Evolutionary conservation across 306 rosid genomes (phyloP).

Genomic region (Medicago ruthenica): DNA sequence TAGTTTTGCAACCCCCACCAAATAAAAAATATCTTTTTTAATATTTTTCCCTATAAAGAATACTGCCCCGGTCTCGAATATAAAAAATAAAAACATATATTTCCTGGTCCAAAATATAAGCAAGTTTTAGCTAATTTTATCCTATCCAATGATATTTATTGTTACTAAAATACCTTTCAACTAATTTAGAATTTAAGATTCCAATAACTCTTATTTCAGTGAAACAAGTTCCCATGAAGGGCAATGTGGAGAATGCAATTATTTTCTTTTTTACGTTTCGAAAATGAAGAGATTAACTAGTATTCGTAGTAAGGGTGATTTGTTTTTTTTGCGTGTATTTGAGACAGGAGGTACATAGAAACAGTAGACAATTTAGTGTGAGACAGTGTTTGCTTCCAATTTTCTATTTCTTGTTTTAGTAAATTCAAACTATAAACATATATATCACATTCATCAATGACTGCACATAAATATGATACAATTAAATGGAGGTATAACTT

Average conservation of each 20-base stretch:
- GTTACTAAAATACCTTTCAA: background rate
- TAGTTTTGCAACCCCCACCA: slow-evolving; percentile 8
- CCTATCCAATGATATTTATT: background rate
- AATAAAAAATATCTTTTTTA: background rate
- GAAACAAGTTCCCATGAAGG: background rate
- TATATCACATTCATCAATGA: slow-evolving; percentile 8
- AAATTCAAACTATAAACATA: slow-evolving; percentile 35
- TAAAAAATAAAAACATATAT: background rate
- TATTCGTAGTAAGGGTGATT: background rate
- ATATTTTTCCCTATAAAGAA: background rate
- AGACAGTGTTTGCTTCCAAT: background rate
- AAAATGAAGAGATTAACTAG: background rate
- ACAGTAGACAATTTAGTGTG: slow-evolving; percentile 5
- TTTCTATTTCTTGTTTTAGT: slow-evolving; percentile 15
- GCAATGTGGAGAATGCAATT: slow-evolving; percentile 1
- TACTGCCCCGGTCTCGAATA: background rate
- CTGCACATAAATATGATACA: slow-evolving; percentile 29
- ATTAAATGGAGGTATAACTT: slow-evolving; percentile 35
- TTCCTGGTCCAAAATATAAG: background rate
- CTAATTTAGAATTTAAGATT: background rate
- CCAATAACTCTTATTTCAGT: background rate
- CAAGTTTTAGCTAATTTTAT: background rate
- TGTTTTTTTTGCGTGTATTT: background rate
- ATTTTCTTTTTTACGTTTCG: background rate
- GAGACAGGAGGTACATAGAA: slow-evolving; percentile 4